A percentile compares a stretch with the other conserved stretches of the same genome.
Evolutionary conservation across 345 rosid species (phyloP).

Genomic region (Ricinus communis): DNA sequence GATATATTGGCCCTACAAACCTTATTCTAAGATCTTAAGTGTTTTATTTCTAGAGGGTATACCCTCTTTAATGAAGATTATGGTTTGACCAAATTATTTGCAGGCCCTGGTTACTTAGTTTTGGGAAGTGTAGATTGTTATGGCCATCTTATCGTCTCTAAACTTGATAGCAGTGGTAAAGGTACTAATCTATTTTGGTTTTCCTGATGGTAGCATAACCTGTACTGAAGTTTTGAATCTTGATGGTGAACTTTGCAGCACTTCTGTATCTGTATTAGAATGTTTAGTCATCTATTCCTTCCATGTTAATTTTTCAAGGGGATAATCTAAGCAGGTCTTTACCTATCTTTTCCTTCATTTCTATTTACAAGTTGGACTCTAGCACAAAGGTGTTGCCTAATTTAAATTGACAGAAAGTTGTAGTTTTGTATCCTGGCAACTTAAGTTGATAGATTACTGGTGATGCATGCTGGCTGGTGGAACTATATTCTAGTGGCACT

Average conservation of each 20-base stretch:
- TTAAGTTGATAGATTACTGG: background rate
- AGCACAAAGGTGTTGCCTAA: background rate
- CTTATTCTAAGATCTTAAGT: background rate
- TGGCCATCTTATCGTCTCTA: conserved; percentile 69
- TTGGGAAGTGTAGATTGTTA: conserved; percentile 70
- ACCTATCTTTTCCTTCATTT: background rate
- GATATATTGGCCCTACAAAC: background rate
- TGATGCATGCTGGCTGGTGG: background rate
- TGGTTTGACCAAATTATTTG: conserved; percentile 16
- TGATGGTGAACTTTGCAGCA: background rate
- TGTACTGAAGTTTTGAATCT: conserved; percentile 4
- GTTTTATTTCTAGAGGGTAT: background rate
- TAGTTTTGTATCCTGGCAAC: background rate
- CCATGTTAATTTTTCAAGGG: background rate
- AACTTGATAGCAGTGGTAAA: conserved; percentile 44
- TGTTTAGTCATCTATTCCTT: no score
- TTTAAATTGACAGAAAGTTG: background rate
- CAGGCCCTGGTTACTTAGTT: conserved; percentile 45
- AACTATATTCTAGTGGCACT: background rate
- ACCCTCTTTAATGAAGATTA: background rate
- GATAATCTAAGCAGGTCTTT: background rate
- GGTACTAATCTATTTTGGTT: conserved; percentile 31
- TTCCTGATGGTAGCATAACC: background rate
- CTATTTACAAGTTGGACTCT: background rate
- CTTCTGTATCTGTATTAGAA: background rate